These are phyloP conservation scores for Mollisiaceae sp. DNA, from an alignment of 2,329 filamentous ascomycete genomes.

Conservation along the genomic window DNA sequence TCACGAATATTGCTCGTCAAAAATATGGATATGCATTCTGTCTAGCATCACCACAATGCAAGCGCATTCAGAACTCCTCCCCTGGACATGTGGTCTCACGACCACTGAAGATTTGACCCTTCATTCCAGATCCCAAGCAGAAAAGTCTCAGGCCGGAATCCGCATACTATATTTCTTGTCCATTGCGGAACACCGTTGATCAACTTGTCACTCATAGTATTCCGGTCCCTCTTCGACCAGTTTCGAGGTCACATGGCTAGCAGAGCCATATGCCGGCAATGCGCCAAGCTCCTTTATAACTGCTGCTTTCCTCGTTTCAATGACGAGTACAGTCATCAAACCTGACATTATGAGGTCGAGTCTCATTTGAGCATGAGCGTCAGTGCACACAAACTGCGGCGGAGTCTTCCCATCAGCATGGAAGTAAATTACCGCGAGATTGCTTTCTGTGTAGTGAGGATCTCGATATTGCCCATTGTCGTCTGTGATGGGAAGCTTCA, in stretches of 20 bases:
- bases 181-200: too few species aligned
- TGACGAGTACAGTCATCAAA: constrained; percentile 12
- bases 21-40: too few species aligned
- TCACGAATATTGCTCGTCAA: too few species aligned
- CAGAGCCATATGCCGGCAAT: constrained; percentile 13
- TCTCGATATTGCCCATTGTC: constrained; percentile 16
- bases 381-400: constrained; percentile 14
- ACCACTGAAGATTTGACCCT: too few species aligned
- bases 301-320: constrained; percentile 18
- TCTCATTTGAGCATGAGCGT: constrained; percentile 10
- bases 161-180: too few species aligned
- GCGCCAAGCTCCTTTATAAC: constrained; percentile 17
- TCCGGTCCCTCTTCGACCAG: constrained; percentile 13
- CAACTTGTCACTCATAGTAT: neutral
- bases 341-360: constrained; percentile 17
- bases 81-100: too few species aligned
- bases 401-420: constrained; percentile 16
- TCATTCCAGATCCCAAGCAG: too few species aligned
- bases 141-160: too few species aligned
- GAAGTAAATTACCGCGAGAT: constrained; percentile 17
- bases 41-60: too few species aligned
- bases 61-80: too few species aligned
- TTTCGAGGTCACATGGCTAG: constrained; percentile 11
- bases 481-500: neutral
- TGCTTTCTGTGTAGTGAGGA: constrained; percentile 8